A percentile compares a stretch with the other conserved stretches of the same genome.
Evolutionary conservation across 345 rosid species (phyloP).

Genomic region (Clarkia xantiana): DNA sequence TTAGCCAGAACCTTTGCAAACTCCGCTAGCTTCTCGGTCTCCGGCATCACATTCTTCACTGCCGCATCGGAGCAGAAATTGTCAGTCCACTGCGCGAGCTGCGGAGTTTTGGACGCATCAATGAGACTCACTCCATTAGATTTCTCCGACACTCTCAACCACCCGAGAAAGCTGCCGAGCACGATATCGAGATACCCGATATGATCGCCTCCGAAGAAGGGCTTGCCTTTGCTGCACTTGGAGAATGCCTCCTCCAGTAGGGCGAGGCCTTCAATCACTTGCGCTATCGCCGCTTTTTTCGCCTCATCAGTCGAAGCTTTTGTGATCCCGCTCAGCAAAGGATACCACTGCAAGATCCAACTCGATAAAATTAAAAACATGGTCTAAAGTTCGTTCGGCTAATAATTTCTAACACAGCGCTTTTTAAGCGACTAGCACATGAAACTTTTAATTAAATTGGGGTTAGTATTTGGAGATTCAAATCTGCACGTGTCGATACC

Average conservation of each 20-base stretch:
- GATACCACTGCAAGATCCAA: conserved; percentile 31
- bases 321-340: conserved; percentile 14
- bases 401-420: no score
- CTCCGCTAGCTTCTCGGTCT: conserved; percentile 47
- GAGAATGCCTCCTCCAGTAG: conserved; percentile 35
- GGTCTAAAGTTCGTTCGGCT: no score
- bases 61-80: conserved; percentile 33
- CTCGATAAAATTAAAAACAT: no score
- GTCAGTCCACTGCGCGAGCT: conserved; percentile 38
- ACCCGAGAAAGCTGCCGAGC: conserved; percentile 37
- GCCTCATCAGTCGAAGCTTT: conserved; percentile 22
- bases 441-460: no score
- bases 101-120: conserved; percentile 26
- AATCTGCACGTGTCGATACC: no score
- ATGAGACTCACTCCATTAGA: conserved; percentile 19
- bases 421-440: no score
- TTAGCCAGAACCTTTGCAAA: conserved; percentile 21
- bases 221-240: conserved; percentile 42
- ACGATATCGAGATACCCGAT: conserved; percentile 61
- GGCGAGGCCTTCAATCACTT: conserved; percentile 24
- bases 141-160: conserved; percentile 40
- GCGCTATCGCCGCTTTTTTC: conserved; percentile 16
- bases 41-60: conserved; percentile 50
- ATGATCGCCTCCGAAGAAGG: conserved; percentile 52
- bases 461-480: no score